Percentiles rank a stretch among this genome's conserved stretches.
phyloP scores from a whole-genome alignment of 352 stramenopile genomes.

The Phytophthora tubulina region DNA sequence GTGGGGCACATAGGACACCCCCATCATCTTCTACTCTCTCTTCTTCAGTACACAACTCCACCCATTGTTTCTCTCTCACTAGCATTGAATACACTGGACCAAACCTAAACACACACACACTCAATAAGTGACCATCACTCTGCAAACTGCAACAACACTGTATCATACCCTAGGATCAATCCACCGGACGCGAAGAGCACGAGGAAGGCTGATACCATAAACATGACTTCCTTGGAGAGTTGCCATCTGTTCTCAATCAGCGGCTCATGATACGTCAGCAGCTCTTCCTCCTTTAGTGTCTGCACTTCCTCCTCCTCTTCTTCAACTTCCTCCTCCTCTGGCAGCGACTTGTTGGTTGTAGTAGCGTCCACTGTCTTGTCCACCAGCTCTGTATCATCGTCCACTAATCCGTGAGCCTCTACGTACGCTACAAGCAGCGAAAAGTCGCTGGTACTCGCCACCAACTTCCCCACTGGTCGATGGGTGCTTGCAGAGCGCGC shows the following conservation, averaged over 20 bases:
- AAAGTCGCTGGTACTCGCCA: conserved; percentile 39
- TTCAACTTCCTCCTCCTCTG: conserved; percentile 27
- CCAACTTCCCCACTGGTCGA: conserved; percentile 20
- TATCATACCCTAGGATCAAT: conserved; percentile 65
- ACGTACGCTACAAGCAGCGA: conserved; percentile 33
- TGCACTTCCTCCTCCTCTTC: conserved; percentile 20
- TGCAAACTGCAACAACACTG: background rate
- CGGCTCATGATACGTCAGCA: background rate
- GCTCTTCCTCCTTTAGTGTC: conserved; percentile 22
- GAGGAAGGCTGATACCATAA: conserved; percentile 62
- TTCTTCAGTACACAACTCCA: conserved; percentile 54
- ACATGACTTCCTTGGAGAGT: conserved; percentile 74
- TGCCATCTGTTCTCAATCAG: conserved; percentile 9
- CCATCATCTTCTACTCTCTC: background rate
- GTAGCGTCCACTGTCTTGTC: background rate
- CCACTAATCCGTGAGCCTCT: background rate
- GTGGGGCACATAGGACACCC: conserved; percentile 53
- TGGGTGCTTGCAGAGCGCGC: conserved; percentile 25
- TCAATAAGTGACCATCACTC: background rate
- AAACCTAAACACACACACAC: conserved; percentile 47
- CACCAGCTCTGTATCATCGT: background rate
- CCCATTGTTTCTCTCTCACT: conserved; percentile 74
- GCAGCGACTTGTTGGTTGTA: conserved; percentile 16
- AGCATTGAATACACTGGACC: conserved; percentile 79
- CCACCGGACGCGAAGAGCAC: conserved; percentile 75